Percentiles rank a stretch among this genome's conserved stretches.
phyloP scores from a whole-genome alignment of 441 rosid genomes.

The Jatropha podagrica region DNA sequence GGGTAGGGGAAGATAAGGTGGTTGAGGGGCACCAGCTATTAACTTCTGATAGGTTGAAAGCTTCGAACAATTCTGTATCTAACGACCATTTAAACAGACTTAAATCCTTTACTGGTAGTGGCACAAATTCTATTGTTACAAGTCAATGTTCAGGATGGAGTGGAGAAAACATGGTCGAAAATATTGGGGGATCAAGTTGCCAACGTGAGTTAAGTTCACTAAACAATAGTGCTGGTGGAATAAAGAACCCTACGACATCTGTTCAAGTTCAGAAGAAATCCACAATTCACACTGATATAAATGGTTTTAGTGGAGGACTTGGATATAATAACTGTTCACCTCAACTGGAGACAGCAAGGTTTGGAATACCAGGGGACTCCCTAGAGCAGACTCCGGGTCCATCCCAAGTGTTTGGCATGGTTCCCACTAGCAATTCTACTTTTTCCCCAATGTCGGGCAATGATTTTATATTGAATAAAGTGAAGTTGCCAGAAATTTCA shows the following conservation, averaged over 20 bases:
- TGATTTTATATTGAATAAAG: conserved; percentile 13
- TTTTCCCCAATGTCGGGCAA: conserved; percentile 19
- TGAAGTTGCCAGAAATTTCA: conserved; percentile 27
- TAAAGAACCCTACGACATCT: conserved; percentile 22
- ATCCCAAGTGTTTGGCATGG: conserved; percentile 27
- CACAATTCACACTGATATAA: conserved; percentile 34
- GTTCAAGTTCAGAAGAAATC: conserved; percentile 37
- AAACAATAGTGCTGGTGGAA: conserved; percentile 23
- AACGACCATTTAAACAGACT: conserved; percentile 38
- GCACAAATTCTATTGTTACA: conserved; percentile 30
- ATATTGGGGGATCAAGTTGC: conserved; percentile 30
- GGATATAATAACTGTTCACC: conserved; percentile 30
- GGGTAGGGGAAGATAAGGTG: conserved; percentile 60
- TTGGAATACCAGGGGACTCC: conserved; percentile 21
- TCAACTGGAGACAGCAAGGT: conserved; percentile 29
- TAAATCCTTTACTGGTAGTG: conserved; percentile 36
- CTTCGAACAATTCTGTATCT: conserved; percentile 19
- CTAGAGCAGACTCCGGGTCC: conserved; percentile 23
- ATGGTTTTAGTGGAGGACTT: conserved; percentile 36
- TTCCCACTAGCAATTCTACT: conserved; percentile 28
- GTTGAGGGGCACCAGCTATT: conserved; percentile 29
- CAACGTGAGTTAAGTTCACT: conserved; percentile 30
- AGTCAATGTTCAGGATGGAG: conserved; percentile 31
- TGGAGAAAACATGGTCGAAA: conserved; percentile 36
- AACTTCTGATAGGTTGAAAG: conserved; percentile 30